A percentile compares a stretch with the other conserved stretches of the same genome.
These are phyloP conservation scores for Termitomyces sp. DNA, from an alignment of 768 basidiomycete genomes.

Conservation along the genomic window DNA sequence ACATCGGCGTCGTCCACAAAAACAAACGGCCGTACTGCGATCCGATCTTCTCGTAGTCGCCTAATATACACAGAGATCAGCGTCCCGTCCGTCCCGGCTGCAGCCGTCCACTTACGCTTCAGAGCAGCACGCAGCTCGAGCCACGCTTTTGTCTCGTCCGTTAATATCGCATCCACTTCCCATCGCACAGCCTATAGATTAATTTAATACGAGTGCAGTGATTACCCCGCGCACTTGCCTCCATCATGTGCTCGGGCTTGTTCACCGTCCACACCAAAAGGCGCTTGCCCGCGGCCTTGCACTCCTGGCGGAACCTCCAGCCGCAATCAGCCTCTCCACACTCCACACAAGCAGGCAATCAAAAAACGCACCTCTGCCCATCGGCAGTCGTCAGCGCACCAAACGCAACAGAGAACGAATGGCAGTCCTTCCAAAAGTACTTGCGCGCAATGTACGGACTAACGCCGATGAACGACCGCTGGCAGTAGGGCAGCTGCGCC, in stretches of 20 bases:
- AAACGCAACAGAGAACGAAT: slow-evolving; percentile 86
- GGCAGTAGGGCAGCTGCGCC: slow-evolving; percentile 73
- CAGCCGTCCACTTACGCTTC: slow-evolving; percentile 36
- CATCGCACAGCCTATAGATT: slow-evolving; percentile 65
- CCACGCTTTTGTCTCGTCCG: slow-evolving; percentile 69
- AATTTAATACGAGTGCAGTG: neutral
- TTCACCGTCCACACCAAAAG: slow-evolving; percentile 98
- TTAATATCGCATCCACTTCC: slow-evolving; percentile 75
- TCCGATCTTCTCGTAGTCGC: slow-evolving; percentile 61
- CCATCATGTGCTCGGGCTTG: slow-evolving; percentile 82
- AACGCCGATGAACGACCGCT: slow-evolving; percentile 79
- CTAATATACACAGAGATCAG: slow-evolving; percentile 27
- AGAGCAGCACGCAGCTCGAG: slow-evolving; percentile 55
- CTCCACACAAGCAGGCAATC: neutral
- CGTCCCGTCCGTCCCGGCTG: neutral
- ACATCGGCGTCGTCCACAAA: slow-evolving; percentile 65
- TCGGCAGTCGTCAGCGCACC: slow-evolving; percentile 62
- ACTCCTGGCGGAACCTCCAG: slow-evolving; percentile 73
- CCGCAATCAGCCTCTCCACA: neutral
- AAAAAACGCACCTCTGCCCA: slow-evolving; percentile 56
- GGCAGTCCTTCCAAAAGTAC: slow-evolving; percentile 87
- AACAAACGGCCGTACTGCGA: slow-evolving; percentile 63
- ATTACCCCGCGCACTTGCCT: slow-evolving; percentile 40
- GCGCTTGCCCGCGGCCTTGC: slow-evolving; percentile 72
- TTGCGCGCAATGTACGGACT: slow-evolving; percentile 67